Conservation (phyloP, 208 protist species). For the Wallacemonas sp. region DNA sequence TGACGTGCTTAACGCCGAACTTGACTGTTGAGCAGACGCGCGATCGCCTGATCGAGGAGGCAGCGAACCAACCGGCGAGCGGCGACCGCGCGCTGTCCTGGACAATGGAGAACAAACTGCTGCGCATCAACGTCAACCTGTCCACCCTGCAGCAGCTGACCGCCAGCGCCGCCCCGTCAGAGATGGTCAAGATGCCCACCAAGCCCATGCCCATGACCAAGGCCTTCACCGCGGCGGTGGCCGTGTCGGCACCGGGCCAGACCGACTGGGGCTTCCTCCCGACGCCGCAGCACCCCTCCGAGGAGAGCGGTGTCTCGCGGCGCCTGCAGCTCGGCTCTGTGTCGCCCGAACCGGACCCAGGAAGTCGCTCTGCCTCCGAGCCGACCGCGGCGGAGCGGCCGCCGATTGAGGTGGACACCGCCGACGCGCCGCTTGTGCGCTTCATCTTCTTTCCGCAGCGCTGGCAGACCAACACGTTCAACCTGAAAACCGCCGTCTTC, state of each 20-base stretch:
- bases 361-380: neutral
- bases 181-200: conserved; percentile 2
- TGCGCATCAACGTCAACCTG: conserved; percentile 18
- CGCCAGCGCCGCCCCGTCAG: neutral
- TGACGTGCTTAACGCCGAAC: neutral
- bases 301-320: neutral
- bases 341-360: neutral
- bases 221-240: neutral
- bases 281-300: neutral
- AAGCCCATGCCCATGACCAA: neutral
- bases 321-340: conserved; percentile 8
- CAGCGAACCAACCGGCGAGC: neutral
- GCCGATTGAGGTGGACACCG: conserved; percentile 10
- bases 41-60: neutral
- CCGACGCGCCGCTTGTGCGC: neutral
- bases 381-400: neutral
- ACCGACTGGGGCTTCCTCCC: conserved; percentile 12
- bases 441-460: conserved; percentile 9
- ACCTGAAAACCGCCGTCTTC: conserved; percentile 4
- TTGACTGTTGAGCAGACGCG: neutral
- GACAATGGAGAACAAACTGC: conserved; percentile 12
- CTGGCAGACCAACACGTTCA: conserved; percentile 13
- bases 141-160: neutral
- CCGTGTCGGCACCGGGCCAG: conserved; percentile 8
- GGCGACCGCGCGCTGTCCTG: neutral